Percentiles rank a stretch among this genome's conserved stretches.
These are phyloP conservation scores for Cordyceps pruinosa DNA, from an alignment of 2,329 filamentous ascomycete species.

Conservation along the genomic window DNA sequence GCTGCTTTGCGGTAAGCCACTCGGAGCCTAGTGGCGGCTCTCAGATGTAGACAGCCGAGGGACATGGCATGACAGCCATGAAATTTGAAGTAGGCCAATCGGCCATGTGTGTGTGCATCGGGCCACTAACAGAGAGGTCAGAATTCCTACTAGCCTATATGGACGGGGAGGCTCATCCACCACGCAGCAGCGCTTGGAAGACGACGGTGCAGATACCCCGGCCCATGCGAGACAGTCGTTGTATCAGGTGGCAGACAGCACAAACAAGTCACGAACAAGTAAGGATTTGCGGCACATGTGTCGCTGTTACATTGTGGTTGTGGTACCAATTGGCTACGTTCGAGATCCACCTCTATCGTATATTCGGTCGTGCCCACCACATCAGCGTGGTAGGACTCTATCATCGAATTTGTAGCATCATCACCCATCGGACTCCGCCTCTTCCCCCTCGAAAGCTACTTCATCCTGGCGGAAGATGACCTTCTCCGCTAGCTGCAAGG, in stretches of 20 bases:
- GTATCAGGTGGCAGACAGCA: background rate
- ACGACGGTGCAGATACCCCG: no score
- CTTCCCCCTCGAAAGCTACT: conserved; percentile 46
- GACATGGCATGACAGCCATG: background rate
- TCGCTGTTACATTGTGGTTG: background rate
- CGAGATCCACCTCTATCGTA: background rate
- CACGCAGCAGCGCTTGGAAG: no score
- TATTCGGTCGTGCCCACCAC: background rate
- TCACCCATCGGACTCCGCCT: conserved; percentile 33
- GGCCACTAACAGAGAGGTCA: no score
- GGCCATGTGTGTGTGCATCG: background rate
- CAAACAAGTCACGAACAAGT: no score
- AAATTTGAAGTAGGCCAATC: background rate
- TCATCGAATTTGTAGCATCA: background rate
- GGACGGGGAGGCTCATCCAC: no score
- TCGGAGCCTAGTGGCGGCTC: background rate
- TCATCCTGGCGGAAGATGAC: conserved; percentile 71
- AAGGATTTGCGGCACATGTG: no score
- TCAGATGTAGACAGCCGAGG: conserved; percentile 2
- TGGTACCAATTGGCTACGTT: background rate
- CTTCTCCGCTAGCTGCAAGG: conserved; percentile 77
- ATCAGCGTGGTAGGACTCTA: no score
- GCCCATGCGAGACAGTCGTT: background rate
- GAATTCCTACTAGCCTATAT: no score
- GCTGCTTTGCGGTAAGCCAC: conserved; percentile 10